Percentiles rank a stretch among this genome's conserved stretches.
phyloP scores from a whole-genome alignment of 495 filamentous ascomycete species.

The Aspergillus biplanus region DNA sequence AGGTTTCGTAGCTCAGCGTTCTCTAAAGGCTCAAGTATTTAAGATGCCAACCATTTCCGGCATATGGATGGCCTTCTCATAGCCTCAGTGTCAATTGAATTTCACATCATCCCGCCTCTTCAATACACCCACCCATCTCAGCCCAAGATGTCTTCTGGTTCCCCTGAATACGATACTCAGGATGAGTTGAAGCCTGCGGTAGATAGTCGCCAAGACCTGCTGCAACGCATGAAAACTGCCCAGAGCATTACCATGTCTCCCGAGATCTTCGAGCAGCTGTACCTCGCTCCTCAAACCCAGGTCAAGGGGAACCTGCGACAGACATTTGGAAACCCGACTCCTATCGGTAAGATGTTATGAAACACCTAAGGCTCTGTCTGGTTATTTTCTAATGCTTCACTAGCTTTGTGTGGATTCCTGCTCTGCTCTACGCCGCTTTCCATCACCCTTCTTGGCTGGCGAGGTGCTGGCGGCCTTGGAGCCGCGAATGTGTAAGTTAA shows the following conservation, averaged over 20 bases:
- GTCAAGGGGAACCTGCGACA: not conserved
- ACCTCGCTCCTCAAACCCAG: not conserved
- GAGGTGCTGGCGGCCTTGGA: not conserved
- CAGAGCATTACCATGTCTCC: not conserved
- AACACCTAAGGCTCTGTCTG: not conserved
- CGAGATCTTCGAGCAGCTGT: not conserved
- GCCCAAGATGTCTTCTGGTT: not conserved
- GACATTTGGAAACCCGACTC: not conserved
- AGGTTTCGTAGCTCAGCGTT: not conserved
- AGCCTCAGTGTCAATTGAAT: not conserved
- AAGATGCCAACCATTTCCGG: not conserved
- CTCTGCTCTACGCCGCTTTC: not conserved
- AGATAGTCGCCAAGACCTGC: not conserved
- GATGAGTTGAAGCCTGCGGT: not conserved
- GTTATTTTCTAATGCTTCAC: not conserved
- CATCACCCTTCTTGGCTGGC: not conserved
- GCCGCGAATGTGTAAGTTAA: not conserved
- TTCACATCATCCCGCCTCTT: not conserved
- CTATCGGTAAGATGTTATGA: not conserved
- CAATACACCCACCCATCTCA: not conserved
- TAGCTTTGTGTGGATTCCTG: not conserved
- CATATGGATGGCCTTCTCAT: not conserved
- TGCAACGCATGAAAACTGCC: not conserved
- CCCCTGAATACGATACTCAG: not conserved
- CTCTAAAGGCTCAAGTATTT: not conserved